Conservation (phyloP, 257 asterid species). For the Anisodus acutangulus region DNA sequence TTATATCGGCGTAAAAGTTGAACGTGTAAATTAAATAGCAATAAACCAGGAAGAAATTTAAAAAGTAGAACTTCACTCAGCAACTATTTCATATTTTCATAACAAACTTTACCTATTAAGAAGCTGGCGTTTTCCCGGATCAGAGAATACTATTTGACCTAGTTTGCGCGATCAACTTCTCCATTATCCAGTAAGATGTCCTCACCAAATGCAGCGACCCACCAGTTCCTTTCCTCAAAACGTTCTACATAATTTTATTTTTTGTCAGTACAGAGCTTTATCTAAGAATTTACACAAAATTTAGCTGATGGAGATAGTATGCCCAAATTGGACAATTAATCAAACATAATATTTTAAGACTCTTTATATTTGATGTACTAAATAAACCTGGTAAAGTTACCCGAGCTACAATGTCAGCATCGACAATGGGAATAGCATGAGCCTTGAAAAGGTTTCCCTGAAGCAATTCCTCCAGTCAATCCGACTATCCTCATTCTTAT, state of each 20-base stretch:
- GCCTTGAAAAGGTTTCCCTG: slow-evolving; percentile 85
- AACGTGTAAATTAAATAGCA: background rate
- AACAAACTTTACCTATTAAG: slow-evolving; percentile 66
- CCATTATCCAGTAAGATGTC: slow-evolving; percentile 72
- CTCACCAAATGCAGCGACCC: slow-evolving; percentile 87
- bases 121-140: slow-evolving; percentile 79
- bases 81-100: background rate
- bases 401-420: slow-evolving; percentile 85
- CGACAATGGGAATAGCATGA: slow-evolving; percentile 77
- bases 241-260: slow-evolving; percentile 49
- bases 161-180: slow-evolving; percentile 87
- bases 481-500: slow-evolving; percentile 80
- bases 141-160: slow-evolving; percentile 78
- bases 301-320: background rate
- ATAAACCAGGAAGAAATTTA: background rate
- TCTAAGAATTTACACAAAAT: background rate
- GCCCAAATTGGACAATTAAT: background rate
- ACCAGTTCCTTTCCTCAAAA: slow-evolving; percentile 76
- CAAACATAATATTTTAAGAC: background rate
- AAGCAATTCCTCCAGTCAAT: slow-evolving; percentile 81
- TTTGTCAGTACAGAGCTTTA: background rate
- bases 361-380: background rate
- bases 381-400: slow-evolving; percentile 43
- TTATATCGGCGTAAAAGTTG: background rate
- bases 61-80: background rate